phyloP scores from a whole-genome alignment of 2,329 filamentous ascomycete species.

The Tolypocladium tundrense region DNA sequence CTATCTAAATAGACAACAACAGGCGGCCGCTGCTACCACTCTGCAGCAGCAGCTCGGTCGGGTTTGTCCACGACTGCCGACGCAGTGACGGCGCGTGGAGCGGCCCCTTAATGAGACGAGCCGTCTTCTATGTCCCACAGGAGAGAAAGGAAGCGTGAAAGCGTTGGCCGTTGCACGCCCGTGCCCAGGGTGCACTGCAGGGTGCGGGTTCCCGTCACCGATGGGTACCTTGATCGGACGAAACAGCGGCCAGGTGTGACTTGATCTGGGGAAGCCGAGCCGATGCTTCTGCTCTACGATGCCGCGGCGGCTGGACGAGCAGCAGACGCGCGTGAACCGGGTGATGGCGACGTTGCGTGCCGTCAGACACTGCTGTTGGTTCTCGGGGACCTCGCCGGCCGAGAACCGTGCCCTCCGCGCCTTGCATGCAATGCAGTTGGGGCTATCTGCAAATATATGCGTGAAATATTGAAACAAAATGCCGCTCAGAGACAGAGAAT shows the following conservation, averaged over 20 bases:
- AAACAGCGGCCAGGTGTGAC: neutral
- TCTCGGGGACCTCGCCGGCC: neutral
- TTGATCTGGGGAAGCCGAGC: neutral
- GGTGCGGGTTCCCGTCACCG: neutral
- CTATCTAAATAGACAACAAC: neutral
- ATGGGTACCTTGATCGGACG: neutral
- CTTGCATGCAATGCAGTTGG: neutral
- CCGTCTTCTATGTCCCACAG: neutral
- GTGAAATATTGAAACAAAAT: neutral
- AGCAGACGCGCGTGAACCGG: neutral
- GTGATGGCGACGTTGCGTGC: neutral
- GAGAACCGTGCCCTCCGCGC: neutral
- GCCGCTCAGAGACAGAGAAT: neutral
- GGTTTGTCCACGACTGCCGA: no score
- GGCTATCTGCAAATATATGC: no score
- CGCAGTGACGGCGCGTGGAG: neutral
- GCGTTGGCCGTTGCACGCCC: neutral
- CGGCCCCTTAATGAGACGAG: neutral
- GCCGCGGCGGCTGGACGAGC: neutral
- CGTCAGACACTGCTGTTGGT: neutral
- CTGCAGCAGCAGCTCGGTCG: neutral
- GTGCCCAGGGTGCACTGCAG: neutral
- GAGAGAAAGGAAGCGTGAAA: neutral
- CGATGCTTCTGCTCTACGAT: neutral
- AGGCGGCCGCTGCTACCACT: neutral